Evolutionary conservation across 2,329 filamentous ascomycete species (phyloP), one percentile per base, ranked within the genome.

Genomic region (Claviceps lovelessii): DNA sequence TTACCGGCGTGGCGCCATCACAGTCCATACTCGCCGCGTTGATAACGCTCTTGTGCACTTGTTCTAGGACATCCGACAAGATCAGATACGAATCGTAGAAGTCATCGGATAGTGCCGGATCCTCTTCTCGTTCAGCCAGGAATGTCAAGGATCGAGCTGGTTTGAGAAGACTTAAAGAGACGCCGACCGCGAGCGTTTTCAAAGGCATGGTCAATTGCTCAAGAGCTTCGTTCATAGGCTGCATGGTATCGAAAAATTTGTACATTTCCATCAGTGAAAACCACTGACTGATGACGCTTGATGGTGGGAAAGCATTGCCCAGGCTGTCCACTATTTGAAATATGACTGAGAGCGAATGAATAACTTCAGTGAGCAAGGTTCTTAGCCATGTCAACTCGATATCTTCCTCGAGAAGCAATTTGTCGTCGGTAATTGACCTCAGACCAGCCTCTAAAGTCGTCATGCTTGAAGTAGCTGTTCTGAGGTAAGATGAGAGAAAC

Each of bases 101-200:
- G 17, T 68, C 67, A 51, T 72, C 68, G 13, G 64, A 62, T 41
- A 65, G 61, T 19, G 65, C 59, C 8, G 65, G 60, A 17, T 71
- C 70, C 37, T 72, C 68, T 56, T 71, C 69, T 56, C 68, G 63
- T 51, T 71, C 69, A 1, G 65, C 65, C 35, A 72, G 60, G 55
- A 71, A 72, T 1, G 64, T 66, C 52, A 82, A 71, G 39, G 84
- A 77, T 37, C 75, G 72, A 17, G 74, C 71, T 5, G 88, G 72
- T 59, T 87, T 88, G 37, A 95, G 73, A 8, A 94, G 75, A 8
- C 81, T 76, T 42, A 94, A 68, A 0, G 87, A 91, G 41, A 88
- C 78, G 11, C 86, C 75, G 29, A 83, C 81, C 5, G 83, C 77
- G 37, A 94, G 73, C 13, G 83, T 79, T 63, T 88, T 86, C 15